Base-by-base conservation (phyloP, 768 basidiomycete species). In the Panellus pusillus region DNA sequence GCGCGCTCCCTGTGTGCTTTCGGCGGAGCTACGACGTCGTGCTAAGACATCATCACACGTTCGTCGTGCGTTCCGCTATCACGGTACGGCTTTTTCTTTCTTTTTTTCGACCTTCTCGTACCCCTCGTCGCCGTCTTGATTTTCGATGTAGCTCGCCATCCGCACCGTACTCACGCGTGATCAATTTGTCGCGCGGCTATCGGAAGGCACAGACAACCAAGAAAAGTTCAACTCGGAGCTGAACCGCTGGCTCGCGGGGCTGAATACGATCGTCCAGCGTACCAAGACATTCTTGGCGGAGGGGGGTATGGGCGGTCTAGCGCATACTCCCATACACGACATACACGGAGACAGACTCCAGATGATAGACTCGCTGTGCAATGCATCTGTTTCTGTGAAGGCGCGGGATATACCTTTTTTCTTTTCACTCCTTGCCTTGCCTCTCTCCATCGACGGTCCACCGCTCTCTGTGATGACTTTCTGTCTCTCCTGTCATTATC, bases 21-120 rank as follows among this genome's bases (percentile, higher is more conserved):
- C 80, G 78, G 67, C 74, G 80, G 38, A 78, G 89, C 3, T 91
- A 88, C 65, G 87, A 91, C 56, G 74, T 76, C 48, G 81, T 87
- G 15, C 74, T 91, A 45, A 72, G 68, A 47, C 84, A 82, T 54
- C 86, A 89, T 67, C 85, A 87, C 64, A 74, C 80, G 0, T 87
- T 86, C 65, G 28, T 89, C 59, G 75, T 89, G 55, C 83, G 86
- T 19, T 80, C 84, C 18, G 68, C 87, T 52, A 82, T 87, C 27
- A 72, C 76, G 24, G 86, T 88, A 50, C 61, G 84, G n/a, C n/a
- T n/a, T n/a, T n/a, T n/a, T n/a, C n/a, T n/a, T n/a, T n/a, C n/a
- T n/a, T 68, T 15, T 13, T 24, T 1, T 15, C 44, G 14, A 20
- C 36, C 15, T 36, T 50, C 38, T 57, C 35, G 51, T 50, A 58